Percentiles rank a stretch among this genome's conserved stretches.
phyloP scores from a whole-genome alignment of 1,284 basidiomycete genomes.

The Quambalaria eucalypti region DNA sequence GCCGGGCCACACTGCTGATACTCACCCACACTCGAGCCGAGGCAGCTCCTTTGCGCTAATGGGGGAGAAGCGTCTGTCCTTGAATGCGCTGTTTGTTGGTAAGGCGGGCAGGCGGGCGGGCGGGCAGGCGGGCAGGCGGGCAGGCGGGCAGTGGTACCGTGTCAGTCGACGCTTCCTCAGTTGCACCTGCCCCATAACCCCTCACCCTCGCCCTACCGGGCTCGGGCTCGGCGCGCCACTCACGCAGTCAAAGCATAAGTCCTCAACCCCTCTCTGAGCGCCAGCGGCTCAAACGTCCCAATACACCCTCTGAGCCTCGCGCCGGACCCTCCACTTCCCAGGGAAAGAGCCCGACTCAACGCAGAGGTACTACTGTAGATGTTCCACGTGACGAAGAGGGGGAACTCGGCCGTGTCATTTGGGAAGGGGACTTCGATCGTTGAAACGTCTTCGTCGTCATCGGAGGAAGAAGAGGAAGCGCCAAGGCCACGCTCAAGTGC shows the following conservation, averaged over 20 bases:
- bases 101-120: neutral
- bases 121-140: too few relatives aligned
- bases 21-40: conserved; percentile 73
- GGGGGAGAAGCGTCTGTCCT: conserved; percentile 54
- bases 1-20: conserved; percentile 12
- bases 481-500: conserved; percentile 28
- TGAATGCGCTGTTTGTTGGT: conserved; percentile 47
- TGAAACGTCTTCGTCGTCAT: conserved; percentile 4
- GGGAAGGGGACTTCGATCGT: neutral
- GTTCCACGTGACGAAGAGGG: conserved; percentile 96
- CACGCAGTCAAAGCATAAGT: conserved; percentile 81
- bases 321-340: conserved; percentile 50
- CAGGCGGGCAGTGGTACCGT: conserved; percentile 44
- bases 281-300: conserved; percentile 75
- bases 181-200: too few relatives aligned
- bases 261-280: conserved; percentile 65
- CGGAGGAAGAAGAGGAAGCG: neutral
- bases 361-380: conserved; percentile 48
- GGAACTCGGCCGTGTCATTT: conserved; percentile 41
- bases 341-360: conserved; percentile 6
- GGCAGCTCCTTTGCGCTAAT: conserved; percentile 69
- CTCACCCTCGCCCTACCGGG: neutral
- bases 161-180: too few relatives aligned
- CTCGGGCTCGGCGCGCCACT: conserved; percentile 3
- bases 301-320: conserved; percentile 80